phyloP scores from a whole-genome alignment of 2,329 filamentous ascomycete species.

The Hymenoscyphus scutula region DNA sequence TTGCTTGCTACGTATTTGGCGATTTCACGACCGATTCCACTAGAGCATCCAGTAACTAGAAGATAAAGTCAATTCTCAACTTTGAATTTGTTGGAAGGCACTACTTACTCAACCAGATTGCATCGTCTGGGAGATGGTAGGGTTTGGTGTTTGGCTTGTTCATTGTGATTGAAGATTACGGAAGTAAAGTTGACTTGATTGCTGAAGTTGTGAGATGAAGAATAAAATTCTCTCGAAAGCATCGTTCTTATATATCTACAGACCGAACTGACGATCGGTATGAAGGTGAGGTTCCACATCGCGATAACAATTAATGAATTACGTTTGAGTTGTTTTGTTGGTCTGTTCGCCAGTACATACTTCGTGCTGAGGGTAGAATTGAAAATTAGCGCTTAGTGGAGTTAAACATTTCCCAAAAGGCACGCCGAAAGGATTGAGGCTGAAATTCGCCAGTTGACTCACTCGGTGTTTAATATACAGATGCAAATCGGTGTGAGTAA shows the following conservation, averaged over 20 bases:
- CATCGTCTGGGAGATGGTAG: conserved; percentile 39
- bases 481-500: no score
- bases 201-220: neutral
- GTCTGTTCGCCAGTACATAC: neutral
- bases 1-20: conserved; percentile 40
- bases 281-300: no score
- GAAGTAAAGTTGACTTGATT: neutral
- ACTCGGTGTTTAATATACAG: neutral
- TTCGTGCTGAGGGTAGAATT: neutral
- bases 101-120: conserved; percentile 41
- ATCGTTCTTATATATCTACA: neutral
- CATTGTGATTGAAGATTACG: conserved; percentile 23
- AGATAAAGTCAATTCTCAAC: conserved; percentile 16
- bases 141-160: conserved; percentile 36
- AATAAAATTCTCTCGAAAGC: neutral
- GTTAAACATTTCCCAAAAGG: neutral
- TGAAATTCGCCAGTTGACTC: neutral
- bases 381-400: neutral
- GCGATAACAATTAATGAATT: no score
- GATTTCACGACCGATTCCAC: conserved; percentile 45
- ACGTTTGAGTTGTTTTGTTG: no score
- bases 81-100: neutral
- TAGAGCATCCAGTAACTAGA: conserved; percentile 49
- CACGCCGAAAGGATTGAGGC: neutral
- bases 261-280: neutral